Conservation (phyloP, 164 flowering plant species). For the Chimonanthus salicifolius region DNA sequence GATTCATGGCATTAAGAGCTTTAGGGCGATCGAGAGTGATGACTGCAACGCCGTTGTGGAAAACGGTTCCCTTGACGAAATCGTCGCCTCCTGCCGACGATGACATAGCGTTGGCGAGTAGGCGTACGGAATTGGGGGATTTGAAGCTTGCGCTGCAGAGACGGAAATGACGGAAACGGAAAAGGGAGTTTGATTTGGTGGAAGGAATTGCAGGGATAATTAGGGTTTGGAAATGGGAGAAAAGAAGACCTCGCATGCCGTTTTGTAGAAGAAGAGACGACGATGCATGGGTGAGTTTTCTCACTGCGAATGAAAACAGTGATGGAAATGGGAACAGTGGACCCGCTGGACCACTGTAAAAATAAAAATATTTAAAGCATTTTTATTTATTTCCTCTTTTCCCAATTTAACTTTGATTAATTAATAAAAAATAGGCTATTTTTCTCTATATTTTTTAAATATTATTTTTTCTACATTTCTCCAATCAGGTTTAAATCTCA, state of each 20-base stretch:
- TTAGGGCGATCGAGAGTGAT: slow-evolving; percentile 96
- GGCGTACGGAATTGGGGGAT: slow-evolving; percentile 5
- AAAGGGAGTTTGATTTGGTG: neutral
- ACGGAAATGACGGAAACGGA: neutral
- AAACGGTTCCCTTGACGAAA: slow-evolving; percentile 71
- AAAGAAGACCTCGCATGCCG: neutral
- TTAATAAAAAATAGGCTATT: too few species aligned
- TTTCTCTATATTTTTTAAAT: too few species aligned
- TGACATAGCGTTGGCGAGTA: slow-evolving; percentile 44
- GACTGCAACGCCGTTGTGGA: slow-evolving; percentile 80
- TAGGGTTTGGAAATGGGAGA: neutral
- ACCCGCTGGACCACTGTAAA: too few species aligned
- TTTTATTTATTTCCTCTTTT: too few species aligned
- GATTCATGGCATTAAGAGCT: slow-evolving; percentile 92
- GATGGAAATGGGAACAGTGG: too few species aligned
- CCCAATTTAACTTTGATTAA: too few species aligned
- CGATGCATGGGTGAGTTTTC: neutral
- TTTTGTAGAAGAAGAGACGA: neutral
- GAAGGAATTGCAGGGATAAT: neutral
- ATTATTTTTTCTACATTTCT: too few species aligned
- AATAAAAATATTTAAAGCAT: too few species aligned
- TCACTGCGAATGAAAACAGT: too few species aligned
- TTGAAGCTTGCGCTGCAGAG: slow-evolving; percentile 1
- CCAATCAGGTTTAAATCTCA: too few species aligned
- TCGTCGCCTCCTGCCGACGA: slow-evolving; percentile 30